Evolutionary conservation across 1,284 basidiomycete genomes (phyloP), one percentile per base, ranked within the genome.

Genomic region (Ceratobasidium sp.): DNA sequence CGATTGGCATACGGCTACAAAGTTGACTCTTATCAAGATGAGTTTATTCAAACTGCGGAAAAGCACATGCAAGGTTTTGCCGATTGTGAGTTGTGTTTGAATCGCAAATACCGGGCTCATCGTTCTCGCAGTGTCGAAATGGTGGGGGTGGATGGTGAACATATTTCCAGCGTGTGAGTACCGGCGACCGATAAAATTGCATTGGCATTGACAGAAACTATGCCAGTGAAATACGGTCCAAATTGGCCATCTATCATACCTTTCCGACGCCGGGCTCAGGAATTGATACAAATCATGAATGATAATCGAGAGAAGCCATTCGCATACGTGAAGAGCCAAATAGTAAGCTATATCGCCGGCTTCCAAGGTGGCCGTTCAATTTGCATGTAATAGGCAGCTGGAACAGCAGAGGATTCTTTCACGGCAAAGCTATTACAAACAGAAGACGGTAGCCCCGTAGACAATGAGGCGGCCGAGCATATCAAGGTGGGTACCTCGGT

Each of bases 401-500:
- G 57, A n/a, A 41, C 9, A 21, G 57, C 57, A 36, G 57, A 59
- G 28, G 34, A n/a, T 3, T 59, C 57, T 2, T 59, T 59, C 12
- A 43, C 39, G 12, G 30, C 57, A 39, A 59, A 59, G 26, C 36
- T 59, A 3, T 41, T n/a, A n/a, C n/a, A n/a, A n/a, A n/a, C n/a
- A n/a, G n/a, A n/a, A n/a, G n/a, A n/a, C n/a, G n/a, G n/a, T 59
- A 28, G 14, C 14, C 34, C 39, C 2, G 36, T 59, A 12, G 39
- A 43, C 41, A 36, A 59, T n/a, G 57, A 39, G 18, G 18, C 34
- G 0, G 28, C 21, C 16, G 39, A 59, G 16, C 39, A 59, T 39
- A 23, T 59, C 23, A 59, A 59, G 36, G 57, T n/a, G n/a, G n/a
- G n/a, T n/a, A 36, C 57, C 14, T 14, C 57, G 14, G 23, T 78